Percentiles rank a stretch among this genome's conserved stretches.
These are phyloP conservation scores for Dactylis glomerata DNA, from an alignment of 176 grass and related monocot genomes.

Conservation along the genomic window DNA sequence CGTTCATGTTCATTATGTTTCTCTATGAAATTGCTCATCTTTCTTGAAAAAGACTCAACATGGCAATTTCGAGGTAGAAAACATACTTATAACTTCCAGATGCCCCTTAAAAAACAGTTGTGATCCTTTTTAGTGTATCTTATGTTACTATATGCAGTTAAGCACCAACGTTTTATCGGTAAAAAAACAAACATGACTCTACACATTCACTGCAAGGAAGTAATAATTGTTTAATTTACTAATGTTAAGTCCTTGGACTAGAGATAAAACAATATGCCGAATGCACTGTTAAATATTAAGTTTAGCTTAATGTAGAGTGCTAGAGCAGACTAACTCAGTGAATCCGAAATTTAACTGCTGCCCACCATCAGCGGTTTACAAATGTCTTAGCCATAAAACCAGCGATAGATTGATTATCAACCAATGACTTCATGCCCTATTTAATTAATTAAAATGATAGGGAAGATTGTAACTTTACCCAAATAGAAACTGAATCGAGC, in stretches of 20 bases:
- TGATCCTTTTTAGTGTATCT: neutral
- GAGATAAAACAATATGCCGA: neutral
- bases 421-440: neutral
- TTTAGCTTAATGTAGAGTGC: neutral
- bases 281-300: neutral
- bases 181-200: neutral
- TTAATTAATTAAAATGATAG: neutral
- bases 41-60: neutral
- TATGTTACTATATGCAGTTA: neutral
- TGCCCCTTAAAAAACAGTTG: neutral
- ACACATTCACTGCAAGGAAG: neutral
- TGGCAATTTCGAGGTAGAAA: neutral
- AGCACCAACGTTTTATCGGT: neutral
- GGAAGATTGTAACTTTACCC: neutral
- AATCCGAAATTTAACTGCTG: neutral
- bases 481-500: slow-evolving; percentile 2
- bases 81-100: neutral
- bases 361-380: neutral
- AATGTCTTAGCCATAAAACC: neutral
- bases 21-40: neutral
- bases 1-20: neutral
- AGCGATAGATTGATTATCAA: neutral
- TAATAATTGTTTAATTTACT: neutral
- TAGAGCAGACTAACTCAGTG: neutral
- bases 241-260: neutral